Percentiles rank a stretch among this genome's conserved stretches.
Conservation (phyloP, 768 basidiomycete species). For the Tulasnella sp. region DNA sequence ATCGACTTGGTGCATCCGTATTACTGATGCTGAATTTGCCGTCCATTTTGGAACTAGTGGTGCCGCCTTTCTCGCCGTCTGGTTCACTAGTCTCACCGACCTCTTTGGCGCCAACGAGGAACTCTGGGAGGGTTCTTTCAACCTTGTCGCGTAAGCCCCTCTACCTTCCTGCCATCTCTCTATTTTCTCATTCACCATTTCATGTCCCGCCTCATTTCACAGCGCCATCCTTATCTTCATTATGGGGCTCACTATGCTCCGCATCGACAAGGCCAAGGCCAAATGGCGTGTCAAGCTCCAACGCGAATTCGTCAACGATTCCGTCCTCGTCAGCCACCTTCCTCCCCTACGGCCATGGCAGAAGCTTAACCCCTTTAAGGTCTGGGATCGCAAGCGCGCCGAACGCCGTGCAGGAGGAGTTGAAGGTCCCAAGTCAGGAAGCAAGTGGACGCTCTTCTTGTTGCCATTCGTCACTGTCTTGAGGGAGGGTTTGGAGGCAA, state of each 20-base stretch:
- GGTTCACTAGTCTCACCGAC: constrained; percentile 83
- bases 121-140: constrained; percentile 79
- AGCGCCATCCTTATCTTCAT: constrained; percentile 71
- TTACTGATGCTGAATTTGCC: not conserved
- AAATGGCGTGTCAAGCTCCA: constrained; percentile 90
- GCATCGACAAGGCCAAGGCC: constrained; percentile 86
- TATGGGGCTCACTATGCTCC: constrained; percentile 92
- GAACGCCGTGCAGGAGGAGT: constrained; percentile 18
- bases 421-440: constrained; percentile 5
- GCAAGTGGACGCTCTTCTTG: constrained; percentile 78
- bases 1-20: not conserved
- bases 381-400: not conserved
- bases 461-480: constrained; percentile 87
- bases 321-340: not conserved
- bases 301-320: constrained; percentile 45
- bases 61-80: constrained; percentile 27
- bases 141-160: constrained; percentile 24
- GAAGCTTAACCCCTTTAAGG: not conserved
- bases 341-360: not conserved
- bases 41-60: not conserved
- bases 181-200: constrained; percentile 39
- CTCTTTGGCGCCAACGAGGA: constrained; percentile 79
- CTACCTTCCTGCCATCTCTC: constrained; percentile 24
- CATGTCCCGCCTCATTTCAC: not conserved
- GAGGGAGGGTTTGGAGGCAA: constrained; percentile 87